Conservation (phyloP, 805 yeast genomes). For the Lachancea waltii region DNA sequence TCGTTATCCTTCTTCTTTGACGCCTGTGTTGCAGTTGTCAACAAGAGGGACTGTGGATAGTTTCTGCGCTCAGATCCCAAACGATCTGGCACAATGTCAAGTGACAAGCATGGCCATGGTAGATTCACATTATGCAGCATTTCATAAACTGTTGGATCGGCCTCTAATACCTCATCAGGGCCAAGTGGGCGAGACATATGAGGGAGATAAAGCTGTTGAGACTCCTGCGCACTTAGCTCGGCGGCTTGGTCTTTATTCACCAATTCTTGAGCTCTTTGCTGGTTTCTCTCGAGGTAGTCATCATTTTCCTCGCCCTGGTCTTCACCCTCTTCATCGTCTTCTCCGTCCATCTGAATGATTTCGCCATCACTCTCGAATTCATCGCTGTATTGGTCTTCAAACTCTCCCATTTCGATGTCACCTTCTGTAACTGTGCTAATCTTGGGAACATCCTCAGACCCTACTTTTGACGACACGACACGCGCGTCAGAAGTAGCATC, state of each 20-base stretch:
- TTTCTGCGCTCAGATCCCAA: constrained; percentile 83
- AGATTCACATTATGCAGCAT: constrained; percentile 91
- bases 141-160: constrained; percentile 92
- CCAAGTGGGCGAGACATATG: constrained; percentile 86
- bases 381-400: constrained; percentile 85
- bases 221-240: constrained; percentile 27
- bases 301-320: constrained; percentile 35
- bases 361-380: constrained; percentile 91
- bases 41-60: constrained; percentile 79
- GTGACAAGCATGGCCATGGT: constrained; percentile 95
- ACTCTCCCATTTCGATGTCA: constrained; percentile 69
- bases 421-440: constrained; percentile 25
- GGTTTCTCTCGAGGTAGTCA: constrained; percentile 33
- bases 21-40: constrained; percentile 94
- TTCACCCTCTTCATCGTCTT: constrained; percentile 40
- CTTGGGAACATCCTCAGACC: constrained; percentile 21
- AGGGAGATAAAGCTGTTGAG: constrained; percentile 61
- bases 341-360: constrained; percentile 73
- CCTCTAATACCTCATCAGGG: constrained; percentile 92
- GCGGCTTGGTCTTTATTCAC: constrained; percentile 35
- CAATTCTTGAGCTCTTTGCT: constrained; percentile 32
- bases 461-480: constrained; percentile 37
- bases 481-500: constrained; percentile 33
- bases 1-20: constrained; percentile 81
- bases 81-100: constrained; percentile 81